These are phyloP conservation scores for Elaeis oleifera DNA, from an alignment of 202 grass and related monocot species.

Conservation along the genomic window DNA sequence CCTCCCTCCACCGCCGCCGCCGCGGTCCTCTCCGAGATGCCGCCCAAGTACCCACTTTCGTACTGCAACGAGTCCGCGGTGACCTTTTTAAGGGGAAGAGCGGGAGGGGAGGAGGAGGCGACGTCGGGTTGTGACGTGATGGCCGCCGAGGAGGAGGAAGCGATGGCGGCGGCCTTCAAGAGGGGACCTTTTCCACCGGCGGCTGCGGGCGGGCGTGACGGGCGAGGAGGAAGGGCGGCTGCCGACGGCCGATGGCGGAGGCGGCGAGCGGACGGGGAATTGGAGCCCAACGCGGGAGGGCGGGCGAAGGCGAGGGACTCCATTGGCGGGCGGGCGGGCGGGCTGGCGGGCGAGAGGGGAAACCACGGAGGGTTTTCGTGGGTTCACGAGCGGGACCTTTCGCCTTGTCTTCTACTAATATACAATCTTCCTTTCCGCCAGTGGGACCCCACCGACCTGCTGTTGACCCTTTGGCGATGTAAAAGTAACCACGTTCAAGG, in stretches of 20 bases:
- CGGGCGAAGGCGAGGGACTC: not conserved
- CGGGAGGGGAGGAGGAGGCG: constrained; percentile 26
- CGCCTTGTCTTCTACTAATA: too few relatives aligned
- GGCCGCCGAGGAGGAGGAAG: constrained; percentile 6
- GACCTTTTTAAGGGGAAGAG: constrained; percentile 32
- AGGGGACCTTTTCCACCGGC: not conserved
- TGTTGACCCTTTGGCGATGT: too few relatives aligned
- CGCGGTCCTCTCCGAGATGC: constrained; percentile 12
- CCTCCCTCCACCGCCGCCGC: not conserved
- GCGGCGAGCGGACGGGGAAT: not conserved
- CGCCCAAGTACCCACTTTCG: constrained; percentile 55
- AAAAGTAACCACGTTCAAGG: too few relatives aligned
- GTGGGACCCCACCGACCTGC: too few relatives aligned
- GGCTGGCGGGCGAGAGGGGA: not conserved
- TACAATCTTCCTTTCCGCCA: too few relatives aligned
- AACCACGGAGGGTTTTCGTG: too few relatives aligned
- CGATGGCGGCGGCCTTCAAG: not conserved
- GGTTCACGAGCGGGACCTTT: too few relatives aligned
- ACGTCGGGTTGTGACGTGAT: constrained; percentile 14
- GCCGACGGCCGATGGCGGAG: constrained; percentile 27
- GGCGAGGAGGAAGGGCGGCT: constrained; percentile 20
- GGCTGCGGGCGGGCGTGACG: not conserved
- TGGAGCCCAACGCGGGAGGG: not conserved
- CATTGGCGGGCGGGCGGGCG: not conserved
- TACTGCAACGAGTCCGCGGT: constrained; percentile 57